phyloP scores from a whole-genome alignment of 768 basidiomycete species.

The Boletus sp. region DNA sequence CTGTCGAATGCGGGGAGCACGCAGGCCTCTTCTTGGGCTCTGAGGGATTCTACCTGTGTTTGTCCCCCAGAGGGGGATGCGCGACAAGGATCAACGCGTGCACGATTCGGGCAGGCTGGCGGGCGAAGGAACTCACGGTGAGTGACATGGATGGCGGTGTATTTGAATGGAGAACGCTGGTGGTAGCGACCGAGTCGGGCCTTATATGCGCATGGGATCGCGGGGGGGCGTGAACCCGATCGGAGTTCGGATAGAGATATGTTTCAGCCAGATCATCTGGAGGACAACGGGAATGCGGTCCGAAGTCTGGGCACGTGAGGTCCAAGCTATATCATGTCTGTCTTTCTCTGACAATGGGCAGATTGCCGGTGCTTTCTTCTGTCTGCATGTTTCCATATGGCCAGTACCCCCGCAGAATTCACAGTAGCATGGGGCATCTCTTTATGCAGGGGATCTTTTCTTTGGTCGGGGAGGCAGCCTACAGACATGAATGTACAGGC shows the following conservation, averaged over 20 bases:
- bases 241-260: not conserved
- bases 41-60: slow-evolving; percentile 18
- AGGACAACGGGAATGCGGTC: not conserved
- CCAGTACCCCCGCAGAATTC: no score
- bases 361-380: no score
- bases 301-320: not conserved
- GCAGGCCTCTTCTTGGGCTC: slow-evolving; percentile 25
- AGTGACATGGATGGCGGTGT: slow-evolving; percentile 2
- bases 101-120: not conserved
- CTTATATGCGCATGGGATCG: not conserved
- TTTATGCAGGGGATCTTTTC: no score
- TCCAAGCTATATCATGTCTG: no score
- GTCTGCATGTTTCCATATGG: no score
- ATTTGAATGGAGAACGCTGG: not conserved
- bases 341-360: no score
- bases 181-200: not conserved
- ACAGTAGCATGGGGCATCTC: no score
- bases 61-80: not conserved
- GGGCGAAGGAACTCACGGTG: slow-evolving; percentile 3
- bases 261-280: not conserved
- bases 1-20: slow-evolving; percentile 28
- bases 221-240: not conserved
- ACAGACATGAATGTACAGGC: no score
- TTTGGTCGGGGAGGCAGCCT: no score
- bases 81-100: not conserved